Percentiles rank a stretch among this genome's conserved stretches.
phyloP scores from a whole-genome alignment of 306 rosid species.

The Cucurbita argyrosperma region DNA sequence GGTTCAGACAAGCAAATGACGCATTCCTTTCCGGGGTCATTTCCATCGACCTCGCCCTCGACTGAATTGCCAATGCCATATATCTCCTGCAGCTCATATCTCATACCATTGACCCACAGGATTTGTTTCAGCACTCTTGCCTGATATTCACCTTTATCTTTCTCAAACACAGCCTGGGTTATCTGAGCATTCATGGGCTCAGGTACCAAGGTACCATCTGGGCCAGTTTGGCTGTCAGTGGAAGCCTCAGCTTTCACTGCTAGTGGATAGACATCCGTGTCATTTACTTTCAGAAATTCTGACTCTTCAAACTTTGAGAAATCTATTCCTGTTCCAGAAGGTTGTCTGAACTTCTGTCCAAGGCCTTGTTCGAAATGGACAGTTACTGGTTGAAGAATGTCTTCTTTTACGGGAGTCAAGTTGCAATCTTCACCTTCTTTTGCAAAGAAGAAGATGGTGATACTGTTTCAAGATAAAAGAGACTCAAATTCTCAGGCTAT shows the following conservation, averaged over 20 bases:
- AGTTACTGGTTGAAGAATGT: constrained; percentile 43
- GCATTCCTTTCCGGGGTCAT: constrained; percentile 91
- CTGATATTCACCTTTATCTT: constrained; percentile 71
- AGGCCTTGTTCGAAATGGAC: constrained; percentile 69
- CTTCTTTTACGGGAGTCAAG: constrained; percentile 50
- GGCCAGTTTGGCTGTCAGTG: constrained; percentile 26
- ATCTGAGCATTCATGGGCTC: constrained; percentile 56
- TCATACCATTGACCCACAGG: constrained; percentile 71
- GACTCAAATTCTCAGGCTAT: constrained; percentile 1
- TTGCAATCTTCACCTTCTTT: constrained; percentile 76
- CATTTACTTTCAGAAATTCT: constrained; percentile 45
- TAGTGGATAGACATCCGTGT: constrained; percentile 53
- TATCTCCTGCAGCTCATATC: constrained; percentile 94
- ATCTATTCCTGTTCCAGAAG: constrained; percentile 62
- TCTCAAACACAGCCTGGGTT: constrained; percentile 83
- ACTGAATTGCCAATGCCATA: constrained; percentile 90
- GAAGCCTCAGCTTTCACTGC: constrained; percentile 81
- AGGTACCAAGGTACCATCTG: constrained; percentile 32
- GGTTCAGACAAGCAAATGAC: constrained; percentile 98
- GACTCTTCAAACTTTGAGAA: constrained; percentile 57
- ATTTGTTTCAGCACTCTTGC: constrained; percentile 78
- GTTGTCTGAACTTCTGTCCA: constrained; percentile 89
- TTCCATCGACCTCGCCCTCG: constrained; percentile 64
- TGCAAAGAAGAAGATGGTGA: constrained; percentile 69
- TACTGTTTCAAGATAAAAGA: constrained; percentile 44